These are phyloP conservation scores for Sporothrix euskadiensis DNA, from an alignment of 2,329 filamentous ascomycete genomes.

Conservation along the genomic window DNA sequence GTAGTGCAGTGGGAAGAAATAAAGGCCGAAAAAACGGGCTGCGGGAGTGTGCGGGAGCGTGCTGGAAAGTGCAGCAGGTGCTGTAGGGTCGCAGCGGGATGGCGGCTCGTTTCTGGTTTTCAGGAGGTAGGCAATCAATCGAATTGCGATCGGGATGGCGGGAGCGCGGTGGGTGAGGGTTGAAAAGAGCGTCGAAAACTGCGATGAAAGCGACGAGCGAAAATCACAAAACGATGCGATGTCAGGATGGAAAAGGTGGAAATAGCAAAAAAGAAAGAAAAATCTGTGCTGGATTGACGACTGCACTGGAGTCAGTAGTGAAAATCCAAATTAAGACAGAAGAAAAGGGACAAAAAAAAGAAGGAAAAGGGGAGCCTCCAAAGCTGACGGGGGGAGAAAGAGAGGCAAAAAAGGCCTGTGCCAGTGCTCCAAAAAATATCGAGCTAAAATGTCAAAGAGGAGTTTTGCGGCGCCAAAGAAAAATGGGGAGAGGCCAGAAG, in stretches of 20 bases:
- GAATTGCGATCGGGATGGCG: slow-evolving; percentile 11
- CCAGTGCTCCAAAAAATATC: slow-evolving; percentile 17
- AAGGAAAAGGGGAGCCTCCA: slow-evolving; percentile 12
- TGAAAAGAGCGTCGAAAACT: slow-evolving; percentile 6
- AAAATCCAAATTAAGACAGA: slow-evolving; percentile 12
- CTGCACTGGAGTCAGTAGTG: slow-evolving; percentile 18
- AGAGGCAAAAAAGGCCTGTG: slow-evolving; percentile 12
- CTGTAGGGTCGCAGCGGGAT: slow-evolving; percentile 25
- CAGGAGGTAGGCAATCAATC: slow-evolving; percentile 20
- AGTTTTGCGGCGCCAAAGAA: neutral
- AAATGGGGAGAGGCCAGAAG: neutral
- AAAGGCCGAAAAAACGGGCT: slow-evolving; percentile 15
- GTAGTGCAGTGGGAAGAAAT: slow-evolving; percentile 20
- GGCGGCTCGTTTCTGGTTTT: slow-evolving; percentile 24
- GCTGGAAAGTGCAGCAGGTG: neutral
- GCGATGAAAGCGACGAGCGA: slow-evolving; percentile 28
- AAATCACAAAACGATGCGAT: slow-evolving; percentile 8
- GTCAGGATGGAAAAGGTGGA: neutral
- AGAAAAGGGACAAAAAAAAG: neutral
- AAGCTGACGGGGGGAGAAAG: neutral
- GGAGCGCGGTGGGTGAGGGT: neutral
- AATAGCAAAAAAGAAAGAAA: neutral
- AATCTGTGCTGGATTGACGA: slow-evolving; percentile 4
- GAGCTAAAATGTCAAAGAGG: slow-evolving; percentile 10
- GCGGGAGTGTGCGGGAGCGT: neutral